Evolutionary conservation across 108 stramenopile genomes (phyloP), one percentile per base, ranked within the genome.

Genomic region (Nitzschia sp.): DNA sequence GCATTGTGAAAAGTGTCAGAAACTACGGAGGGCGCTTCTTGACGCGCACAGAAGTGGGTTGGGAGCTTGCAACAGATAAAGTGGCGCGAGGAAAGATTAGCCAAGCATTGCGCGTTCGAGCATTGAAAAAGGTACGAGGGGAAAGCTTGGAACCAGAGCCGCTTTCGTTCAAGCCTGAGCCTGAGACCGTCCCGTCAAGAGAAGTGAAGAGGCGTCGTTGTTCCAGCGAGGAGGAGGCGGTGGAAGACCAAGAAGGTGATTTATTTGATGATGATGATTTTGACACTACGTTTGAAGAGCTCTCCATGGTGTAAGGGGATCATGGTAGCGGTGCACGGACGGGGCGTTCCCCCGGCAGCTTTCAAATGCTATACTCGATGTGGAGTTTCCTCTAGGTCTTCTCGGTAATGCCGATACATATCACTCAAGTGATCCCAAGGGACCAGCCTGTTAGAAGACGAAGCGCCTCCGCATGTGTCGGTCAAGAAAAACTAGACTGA

Each of bases 21-120:
- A n/a, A 47, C 27, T 54, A 27, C 2, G 69, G 69, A 13, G 69
- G 69, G 18, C 57, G 69, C 2, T 70, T 70, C 46, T 26, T 70
- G 26, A 6, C 21, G 0, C 69, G 46, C 2, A 15, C 18, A 23
- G 33, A 54, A 4, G 54, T 38, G 8, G 54, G 54, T 1, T 67
- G 66, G 66, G 66, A 67, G 23, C 4, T 62, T 1, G 61, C 61
- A 5, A 17, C 42, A 2, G 42, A 62, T 15, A 62, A 62, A 45
- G 42, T 62, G 23, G 61, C 61, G 13, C 61, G 61, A 23, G 61
- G 24, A 23, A 62, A 62, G 42, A 62, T 62, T 46, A 62, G 61
- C 33, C 61, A 62, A 5, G 61, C 61, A 42, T 42, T 62, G n/a
- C 61, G 61, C 6, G 61, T 42, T 19, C 35, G 61, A 24, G 35